phyloP scores from a whole-genome alignment of 495 filamentous ascomycete species.

The Aspergillus campestris region DNA sequence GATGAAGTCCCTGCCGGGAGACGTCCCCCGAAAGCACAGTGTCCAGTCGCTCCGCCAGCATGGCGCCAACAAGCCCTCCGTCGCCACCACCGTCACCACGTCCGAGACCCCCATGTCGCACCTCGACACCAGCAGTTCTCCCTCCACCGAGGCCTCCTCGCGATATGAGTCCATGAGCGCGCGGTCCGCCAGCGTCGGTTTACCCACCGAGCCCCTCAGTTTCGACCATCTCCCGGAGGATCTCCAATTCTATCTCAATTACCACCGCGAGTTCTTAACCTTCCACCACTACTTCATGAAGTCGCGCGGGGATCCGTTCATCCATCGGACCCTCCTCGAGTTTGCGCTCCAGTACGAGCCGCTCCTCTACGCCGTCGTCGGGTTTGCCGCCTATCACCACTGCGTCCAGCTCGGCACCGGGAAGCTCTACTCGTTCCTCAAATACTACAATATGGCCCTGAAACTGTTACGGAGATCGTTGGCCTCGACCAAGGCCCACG shows the following conservation, averaged over 20 bases:
- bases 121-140: conserved; percentile 34
- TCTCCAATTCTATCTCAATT: conserved; percentile 69
- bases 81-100: conserved; percentile 17
- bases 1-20: conserved; percentile 8
- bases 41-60: conserved; percentile 33
- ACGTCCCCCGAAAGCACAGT: conserved; percentile 24
- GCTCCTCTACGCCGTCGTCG: conserved; percentile 81
- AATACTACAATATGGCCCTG: conserved; percentile 85
- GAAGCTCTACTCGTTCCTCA: conserved; percentile 70
- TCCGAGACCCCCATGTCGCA: conserved; percentile 24
- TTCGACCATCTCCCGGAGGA: conserved; percentile 51
- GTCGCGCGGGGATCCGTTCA: conserved; percentile 56
- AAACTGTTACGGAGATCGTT: conserved; percentile 64
- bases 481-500: conserved; percentile 58
- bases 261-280: conserved; percentile 64
- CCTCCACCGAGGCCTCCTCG: conserved; percentile 33
- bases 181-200: conserved; percentile 26
- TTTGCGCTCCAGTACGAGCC: conserved; percentile 72
- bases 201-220: conserved; percentile 19
- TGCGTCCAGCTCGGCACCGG: conserved; percentile 59
- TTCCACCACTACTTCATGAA: conserved; percentile 76
- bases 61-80: conserved; percentile 28
- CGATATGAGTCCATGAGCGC: conserved; percentile 25
- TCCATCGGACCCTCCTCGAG: conserved; percentile 60
- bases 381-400: conserved; percentile 82